These are phyloP conservation scores for Neopestalotiopsis sp. DNA, from an alignment of 2,329 filamentous ascomycete genomes.

Conservation along the genomic window DNA sequence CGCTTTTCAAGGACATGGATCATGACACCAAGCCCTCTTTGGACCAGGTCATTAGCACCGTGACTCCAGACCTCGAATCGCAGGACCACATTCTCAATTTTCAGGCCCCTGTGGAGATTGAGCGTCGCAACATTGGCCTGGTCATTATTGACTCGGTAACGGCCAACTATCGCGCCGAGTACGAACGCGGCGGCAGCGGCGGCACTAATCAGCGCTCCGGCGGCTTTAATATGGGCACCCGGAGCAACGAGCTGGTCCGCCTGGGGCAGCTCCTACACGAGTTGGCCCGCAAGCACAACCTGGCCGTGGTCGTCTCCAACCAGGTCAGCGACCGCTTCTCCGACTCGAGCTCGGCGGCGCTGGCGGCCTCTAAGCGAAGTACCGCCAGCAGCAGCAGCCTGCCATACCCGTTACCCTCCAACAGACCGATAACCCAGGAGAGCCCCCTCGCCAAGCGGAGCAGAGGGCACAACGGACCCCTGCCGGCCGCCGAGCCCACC, in stretches of 20 bases:
- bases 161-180: slow-evolving; percentile 94
- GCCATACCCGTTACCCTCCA: slow-evolving; percentile 17
- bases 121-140: slow-evolving; percentile 77
- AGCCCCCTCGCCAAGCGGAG: slow-evolving; percentile 57
- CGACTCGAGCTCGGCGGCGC: slow-evolving; percentile 13
- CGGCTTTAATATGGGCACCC: slow-evolving; percentile 70
- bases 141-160: slow-evolving; percentile 91
- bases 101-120: slow-evolving; percentile 86
- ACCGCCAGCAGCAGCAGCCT: slow-evolving; percentile 17
- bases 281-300: slow-evolving; percentile 73
- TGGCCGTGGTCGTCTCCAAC: slow-evolving; percentile 92
- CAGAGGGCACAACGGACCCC: slow-evolving; percentile 37
- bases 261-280: slow-evolving; percentile 78
- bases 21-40: slow-evolving; percentile 62
- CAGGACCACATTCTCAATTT: slow-evolving; percentile 95
- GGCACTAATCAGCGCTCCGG: slow-evolving; percentile 39
- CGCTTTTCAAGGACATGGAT: slow-evolving; percentile 52
- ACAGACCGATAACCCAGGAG: slow-evolving; percentile 41
- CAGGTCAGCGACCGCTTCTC: slow-evolving; percentile 90
- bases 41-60: slow-evolving; percentile 78
- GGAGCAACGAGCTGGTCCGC: slow-evolving; percentile 77
- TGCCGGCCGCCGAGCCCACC: slow-evolving; percentile 40
- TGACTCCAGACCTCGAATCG: slow-evolving; percentile 87
- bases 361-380: slow-evolving; percentile 25
- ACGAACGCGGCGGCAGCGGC: slow-evolving; percentile 59